Base-by-base conservation (phyloP, 306 rosid genomes). In the Trifolium dubium region DNA sequence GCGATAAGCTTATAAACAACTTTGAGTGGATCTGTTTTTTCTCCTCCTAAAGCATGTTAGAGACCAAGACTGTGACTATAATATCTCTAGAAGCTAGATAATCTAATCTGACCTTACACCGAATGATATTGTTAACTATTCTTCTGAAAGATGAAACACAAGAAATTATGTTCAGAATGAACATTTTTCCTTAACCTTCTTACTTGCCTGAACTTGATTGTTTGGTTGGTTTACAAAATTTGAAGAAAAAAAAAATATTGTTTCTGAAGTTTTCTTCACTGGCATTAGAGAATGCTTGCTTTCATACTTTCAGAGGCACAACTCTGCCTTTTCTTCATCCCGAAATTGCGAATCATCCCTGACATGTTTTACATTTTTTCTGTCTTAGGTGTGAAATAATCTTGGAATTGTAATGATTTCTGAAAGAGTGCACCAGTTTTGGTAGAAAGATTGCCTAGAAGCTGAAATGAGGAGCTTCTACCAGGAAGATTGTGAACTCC, bases 381-480 rank as follows among this genome's bases (percentile, higher is more conserved):
- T 74, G 65, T 74, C 47, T n/a, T 76, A 80, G 88, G 81, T 28
- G 32, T 43, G 49, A 47, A 13, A 44, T 61, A 10, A 60, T 71
- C 44, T 44, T 50, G 55, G 78, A 44, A 71, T 23, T 43, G 67
- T 29, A 67, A 40, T 34, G 69, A 44, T 49, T 58, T 78, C 72
- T 9, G 31, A 56, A 54, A n/a, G 46, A 47, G 15, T 60, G 29
- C 75, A 64, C 75, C 73, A 37, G 71, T 68, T 77, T 46, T 34
- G 78, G 74, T 35, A 74, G 72, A 44, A 77, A 78, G 72, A 64
- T 59, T 34, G 39, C 71, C 49, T 55, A 67, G 70, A 66, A 35
- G 58, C 65, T 68, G 76, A 31, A 64, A 50, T 40, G 79, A 46
- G 56, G 40, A 37, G 40, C 40, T 70, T 75, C 74, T 10, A 17